Percentiles rank a stretch among this genome's conserved stretches.
phyloP scores from a whole-genome alignment of 805 yeast genomes.

The Torulaspora delbrueckii region DNA sequence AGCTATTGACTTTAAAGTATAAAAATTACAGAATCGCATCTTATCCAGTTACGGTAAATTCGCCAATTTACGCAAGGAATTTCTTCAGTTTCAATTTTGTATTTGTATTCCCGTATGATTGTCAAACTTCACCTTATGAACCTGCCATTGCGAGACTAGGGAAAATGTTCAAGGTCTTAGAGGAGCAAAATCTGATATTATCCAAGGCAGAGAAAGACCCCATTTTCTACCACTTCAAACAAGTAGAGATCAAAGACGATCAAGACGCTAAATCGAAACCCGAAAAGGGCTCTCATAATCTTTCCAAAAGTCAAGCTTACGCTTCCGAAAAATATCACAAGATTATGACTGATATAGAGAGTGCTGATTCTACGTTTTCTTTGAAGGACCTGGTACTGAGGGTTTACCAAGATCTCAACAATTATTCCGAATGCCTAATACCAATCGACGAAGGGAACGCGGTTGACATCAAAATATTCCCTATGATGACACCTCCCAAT shows the following conservation, averaged over 20 bases:
- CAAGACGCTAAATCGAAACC: conserved; percentile 11
- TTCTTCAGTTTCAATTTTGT: conserved; percentile 90
- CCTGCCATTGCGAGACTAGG: conserved; percentile 80
- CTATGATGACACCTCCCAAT: conserved; percentile 77
- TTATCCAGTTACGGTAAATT: conserved; percentile 79
- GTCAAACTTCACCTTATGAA: conserved; percentile 82
- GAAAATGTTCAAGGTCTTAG: conserved; percentile 81
- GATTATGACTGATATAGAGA: conserved; percentile 28
- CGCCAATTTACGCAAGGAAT: conserved; percentile 76
- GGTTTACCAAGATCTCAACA: conserved; percentile 88
- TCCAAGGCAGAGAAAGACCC: conserved; percentile 50
- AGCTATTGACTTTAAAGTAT: conserved; percentile 67
- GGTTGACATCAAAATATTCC: conserved; percentile 90
- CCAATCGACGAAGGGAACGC: conserved; percentile 88
- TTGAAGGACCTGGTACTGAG: conserved; percentile 80
- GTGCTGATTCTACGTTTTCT: conserved; percentile 36
- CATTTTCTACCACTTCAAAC: conserved; percentile 32
- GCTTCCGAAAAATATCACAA: conserved; percentile 26
- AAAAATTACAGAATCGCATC: conserved; percentile 72
- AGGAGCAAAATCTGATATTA: conserved; percentile 77
- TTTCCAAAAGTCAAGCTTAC: conserved; percentile 5
- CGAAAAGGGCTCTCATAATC: conserved; percentile 10
- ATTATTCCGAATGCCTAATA: conserved; percentile 91
- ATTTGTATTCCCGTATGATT: conserved; percentile 78
- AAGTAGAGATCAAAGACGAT: conserved; percentile 11